Evolutionary conservation across 352 stramenopile genomes (phyloP).

Genomic region (Pythium periplocum): DNA sequence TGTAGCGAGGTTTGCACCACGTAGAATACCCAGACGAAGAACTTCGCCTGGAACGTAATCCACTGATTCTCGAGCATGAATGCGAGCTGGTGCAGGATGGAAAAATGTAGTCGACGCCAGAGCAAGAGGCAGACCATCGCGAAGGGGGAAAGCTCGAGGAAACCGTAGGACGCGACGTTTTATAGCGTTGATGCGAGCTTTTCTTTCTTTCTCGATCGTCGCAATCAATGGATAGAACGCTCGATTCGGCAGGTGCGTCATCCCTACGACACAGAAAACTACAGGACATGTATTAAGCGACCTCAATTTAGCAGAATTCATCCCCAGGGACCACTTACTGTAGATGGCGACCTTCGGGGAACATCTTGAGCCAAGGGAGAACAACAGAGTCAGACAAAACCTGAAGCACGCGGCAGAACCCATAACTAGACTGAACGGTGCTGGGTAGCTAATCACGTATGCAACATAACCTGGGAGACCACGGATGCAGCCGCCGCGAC

Average conservation of each 20-base stretch:
- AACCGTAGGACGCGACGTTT: constrained; percentile 1
- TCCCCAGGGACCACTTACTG: not conserved
- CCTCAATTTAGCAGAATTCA: not conserved
- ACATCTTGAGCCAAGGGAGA: no score
- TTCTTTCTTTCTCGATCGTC: not conserved
- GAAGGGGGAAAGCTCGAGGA: constrained; percentile 9
- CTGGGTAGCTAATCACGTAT: no score
- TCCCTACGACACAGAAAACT: constrained; percentile 5
- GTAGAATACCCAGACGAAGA: constrained; percentile 9
- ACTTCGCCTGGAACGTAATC: constrained; percentile 12
- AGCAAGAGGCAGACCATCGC: constrained; percentile 5
- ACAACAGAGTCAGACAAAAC: no score
- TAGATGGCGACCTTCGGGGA: no score
- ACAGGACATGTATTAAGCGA: not conserved
- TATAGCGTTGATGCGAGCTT: constrained; percentile 2
- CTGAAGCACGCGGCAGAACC: no score
- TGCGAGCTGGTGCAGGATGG: constrained; percentile 7
- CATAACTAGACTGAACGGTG: no score
- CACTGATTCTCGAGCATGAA: constrained; percentile 14
- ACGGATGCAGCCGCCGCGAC: no score
- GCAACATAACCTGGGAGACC: no score
- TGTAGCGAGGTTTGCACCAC: constrained; percentile 4
- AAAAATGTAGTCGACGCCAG: constrained; percentile 1
- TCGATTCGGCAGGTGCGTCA: constrained; percentile 7
- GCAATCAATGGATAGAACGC: constrained; percentile 3